A percentile compares a stretch with the other conserved stretches of the same genome.
Conservation (phyloP, 306 rosid genomes). For the Vigna reflexopilosa region DNA sequence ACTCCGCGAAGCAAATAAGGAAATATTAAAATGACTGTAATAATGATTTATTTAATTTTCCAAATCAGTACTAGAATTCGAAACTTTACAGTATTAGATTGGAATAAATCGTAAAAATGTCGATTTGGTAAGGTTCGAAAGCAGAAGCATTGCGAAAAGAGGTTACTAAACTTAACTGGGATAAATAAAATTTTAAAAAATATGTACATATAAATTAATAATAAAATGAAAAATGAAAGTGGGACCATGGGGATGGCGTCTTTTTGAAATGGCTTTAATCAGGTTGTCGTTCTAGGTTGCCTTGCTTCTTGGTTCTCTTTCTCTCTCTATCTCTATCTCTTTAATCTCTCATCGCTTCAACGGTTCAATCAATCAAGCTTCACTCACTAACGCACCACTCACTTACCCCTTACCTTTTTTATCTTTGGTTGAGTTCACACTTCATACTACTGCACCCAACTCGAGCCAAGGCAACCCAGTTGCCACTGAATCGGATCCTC, state of each 20-base stretch:
- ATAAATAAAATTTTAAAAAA: no score
- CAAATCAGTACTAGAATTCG: background rate
- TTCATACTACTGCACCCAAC: no score
- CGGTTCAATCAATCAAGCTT: conserved; percentile 23
- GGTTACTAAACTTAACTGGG: no score
- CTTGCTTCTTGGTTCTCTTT: background rate
- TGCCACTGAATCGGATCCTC: background rate
- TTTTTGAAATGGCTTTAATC: conserved; percentile 27
- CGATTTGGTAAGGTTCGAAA: no score
- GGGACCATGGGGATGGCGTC: conserved; percentile 21
- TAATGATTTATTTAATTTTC: background rate
- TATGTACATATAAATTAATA: no score
- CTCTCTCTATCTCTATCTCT: no score
- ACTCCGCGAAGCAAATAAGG: background rate
- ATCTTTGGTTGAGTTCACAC: background rate
- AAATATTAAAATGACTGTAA: background rate
- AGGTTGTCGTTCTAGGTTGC: conserved; percentile 27
- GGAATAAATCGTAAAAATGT: background rate
- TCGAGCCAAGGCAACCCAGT: background rate
- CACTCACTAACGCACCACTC: background rate
- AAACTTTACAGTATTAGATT: background rate
- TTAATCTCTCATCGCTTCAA: conserved; percentile 6
- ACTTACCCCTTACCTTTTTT: background rate
- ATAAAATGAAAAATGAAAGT: background rate
- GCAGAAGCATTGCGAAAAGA: no score